These are phyloP conservation scores for Picea abies DNA, from an alignment of 83 land plant species.

Conservation along the genomic window DNA sequence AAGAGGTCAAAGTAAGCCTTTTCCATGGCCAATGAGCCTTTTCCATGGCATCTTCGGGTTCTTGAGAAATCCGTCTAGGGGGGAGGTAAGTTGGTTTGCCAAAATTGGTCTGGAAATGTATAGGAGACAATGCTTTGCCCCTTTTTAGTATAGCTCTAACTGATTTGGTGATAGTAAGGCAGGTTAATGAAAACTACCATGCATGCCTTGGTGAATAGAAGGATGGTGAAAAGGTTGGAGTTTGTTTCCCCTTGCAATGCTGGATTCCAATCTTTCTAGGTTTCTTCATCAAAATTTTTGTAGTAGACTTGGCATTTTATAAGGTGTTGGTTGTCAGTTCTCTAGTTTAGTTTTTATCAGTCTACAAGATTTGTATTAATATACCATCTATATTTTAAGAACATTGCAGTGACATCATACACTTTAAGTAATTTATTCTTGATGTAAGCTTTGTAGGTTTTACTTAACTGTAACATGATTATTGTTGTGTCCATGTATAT, in stretches of 20 bases:
- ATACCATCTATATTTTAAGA: too few species aligned
- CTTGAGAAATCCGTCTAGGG: too few species aligned
- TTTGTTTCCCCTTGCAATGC: not conserved
- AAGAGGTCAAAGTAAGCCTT: not conserved
- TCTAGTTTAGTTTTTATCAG: too few species aligned
- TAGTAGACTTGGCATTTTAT: too few species aligned
- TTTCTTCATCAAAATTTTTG: not conserved
- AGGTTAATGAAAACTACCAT: not conserved
- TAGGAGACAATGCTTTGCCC: not conserved
- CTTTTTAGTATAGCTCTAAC: not conserved
- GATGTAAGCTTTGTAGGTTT: too few species aligned
- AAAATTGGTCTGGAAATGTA: not conserved
- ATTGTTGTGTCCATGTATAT: too few species aligned
- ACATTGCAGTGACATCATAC: too few species aligned
- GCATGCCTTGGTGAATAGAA: not conserved
- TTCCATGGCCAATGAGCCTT: not conserved
- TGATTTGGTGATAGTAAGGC: not conserved
- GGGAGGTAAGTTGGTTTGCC: not conserved
- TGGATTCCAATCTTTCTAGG: not conserved
- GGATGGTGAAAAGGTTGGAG: not conserved
- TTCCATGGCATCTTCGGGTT: not conserved
- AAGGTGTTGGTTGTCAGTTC: too few species aligned
- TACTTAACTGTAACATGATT: too few species aligned
- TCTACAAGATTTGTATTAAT: too few species aligned
- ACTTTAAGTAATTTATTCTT: too few species aligned